Evolutionary conservation across 805 yeast species (phyloP), one percentile per base, ranked within the genome.

Genomic region (Schwanniomyces polymorphus): DNA sequence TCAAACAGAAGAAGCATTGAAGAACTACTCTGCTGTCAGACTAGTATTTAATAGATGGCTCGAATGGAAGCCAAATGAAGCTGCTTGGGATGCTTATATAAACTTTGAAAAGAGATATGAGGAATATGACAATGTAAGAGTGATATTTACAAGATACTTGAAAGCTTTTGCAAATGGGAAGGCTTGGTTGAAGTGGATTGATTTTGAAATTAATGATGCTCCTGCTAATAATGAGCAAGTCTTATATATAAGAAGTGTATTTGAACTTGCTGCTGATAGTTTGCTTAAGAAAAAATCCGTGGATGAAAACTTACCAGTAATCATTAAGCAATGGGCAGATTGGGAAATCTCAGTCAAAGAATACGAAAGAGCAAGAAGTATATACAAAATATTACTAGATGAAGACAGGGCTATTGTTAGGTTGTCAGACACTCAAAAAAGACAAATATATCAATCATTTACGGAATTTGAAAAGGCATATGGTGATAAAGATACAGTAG

Each of bases 11-110:
- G 97, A 91, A 64, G 77, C 86, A 0, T 66, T 90, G 23, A 84
- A 82, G 34, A 82, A 89, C 58, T 67, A 80, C 35, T 61, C 70
- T 4, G 84, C 85, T 7, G 85, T 85, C 2, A 67, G 96, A 43
- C 64, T 67, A 11, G 73, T 92, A 6, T 91, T 85, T 64, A 82
- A 84, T 48, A 75, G 86, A 47, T 92, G 99, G 99, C 68, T 87
- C 43, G 68, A 72, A 23, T 87, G 95, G 90, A 81, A 80, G 51
- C 97, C 97, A 0, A 71, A 69, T 9, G 57, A 58, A 4, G 68
- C 75, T 10, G 94, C 88, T 0, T 91, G 96, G 94, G 79, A 76
- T 43, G 80, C 91, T 3, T 91, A 79, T 58, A 70, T 89, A 23
- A 80, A 79, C 45, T 84, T 90, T 67, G 96, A 89, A 61, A 77